Evolutionary conservation across 2,329 filamentous ascomycete species (phyloP).

Genomic region (Penicillium vulpinum): DNA sequence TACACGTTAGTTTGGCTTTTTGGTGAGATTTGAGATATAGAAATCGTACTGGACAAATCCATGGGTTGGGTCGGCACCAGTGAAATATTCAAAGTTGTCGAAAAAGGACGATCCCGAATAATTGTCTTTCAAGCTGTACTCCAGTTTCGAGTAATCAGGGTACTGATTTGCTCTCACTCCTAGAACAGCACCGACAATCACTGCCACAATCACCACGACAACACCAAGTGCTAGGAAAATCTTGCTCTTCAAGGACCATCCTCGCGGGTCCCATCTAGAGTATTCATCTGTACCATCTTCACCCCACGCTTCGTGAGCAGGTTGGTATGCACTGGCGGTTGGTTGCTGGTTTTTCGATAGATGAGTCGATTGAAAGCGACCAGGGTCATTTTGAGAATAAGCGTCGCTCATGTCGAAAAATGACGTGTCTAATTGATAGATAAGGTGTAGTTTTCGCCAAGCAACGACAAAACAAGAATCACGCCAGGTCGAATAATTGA

Average conservation of each 20-base stretch:
- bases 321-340: neutral
- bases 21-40: neutral
- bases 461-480: neutral
- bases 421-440: neutral
- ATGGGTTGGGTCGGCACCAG: slow-evolving; percentile 39
- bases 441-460: neutral
- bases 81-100: slow-evolving; percentile 47
- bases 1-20: neutral
- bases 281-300: neutral
- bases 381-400: neutral
- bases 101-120: slow-evolving; percentile 44
- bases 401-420: neutral
- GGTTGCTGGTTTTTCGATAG: neutral
- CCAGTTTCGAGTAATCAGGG: slow-evolving; percentile 32
- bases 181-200: slow-evolving; percentile 48
- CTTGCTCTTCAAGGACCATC: slow-evolving; percentile 9
- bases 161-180: slow-evolving; percentile 40
- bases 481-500: neutral
- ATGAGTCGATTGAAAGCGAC: neutral
- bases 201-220: slow-evolving; percentile 36
- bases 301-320: neutral
- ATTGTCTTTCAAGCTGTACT: slow-evolving; percentile 40
- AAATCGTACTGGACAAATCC: slow-evolving; percentile 47
- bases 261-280: slow-evolving; percentile 10
- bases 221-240: slow-evolving; percentile 16